phyloP scores from a whole-genome alignment of 768 basidiomycete species.

The Mycena floridula region DNA sequence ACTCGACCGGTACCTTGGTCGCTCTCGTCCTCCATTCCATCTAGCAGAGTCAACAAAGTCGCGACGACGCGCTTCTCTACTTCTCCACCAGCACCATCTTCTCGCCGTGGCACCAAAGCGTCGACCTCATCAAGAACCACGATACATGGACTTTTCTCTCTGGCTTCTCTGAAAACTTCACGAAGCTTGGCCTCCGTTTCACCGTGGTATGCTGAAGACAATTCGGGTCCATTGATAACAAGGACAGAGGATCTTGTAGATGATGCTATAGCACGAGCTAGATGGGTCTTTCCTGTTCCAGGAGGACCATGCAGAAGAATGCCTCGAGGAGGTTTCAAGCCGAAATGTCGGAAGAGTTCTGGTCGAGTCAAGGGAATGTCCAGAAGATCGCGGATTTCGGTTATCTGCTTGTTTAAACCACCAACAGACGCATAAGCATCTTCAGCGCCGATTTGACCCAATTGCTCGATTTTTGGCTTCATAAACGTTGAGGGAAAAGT shows the following conservation, averaged over 20 bases:
- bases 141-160: conserved; percentile 79
- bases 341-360: conserved; percentile 72
- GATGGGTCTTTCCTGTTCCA: conserved; percentile 96
- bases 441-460: conserved; percentile 33
- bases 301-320: conserved; percentile 94
- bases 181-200: conserved; percentile 92
- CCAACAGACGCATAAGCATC: conserved; percentile 82
- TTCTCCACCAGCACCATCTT: conserved; percentile 87
- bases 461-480: conserved; percentile 42
- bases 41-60: conserved; percentile 88
- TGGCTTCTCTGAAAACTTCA: conserved; percentile 84
- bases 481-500: conserved; percentile 7
- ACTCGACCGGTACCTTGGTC: conserved; percentile 51
- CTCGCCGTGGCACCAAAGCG: conserved; percentile 85
- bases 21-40: conserved; percentile 68
- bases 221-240: conserved; percentile 91
- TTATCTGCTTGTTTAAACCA: conserved; percentile 82
- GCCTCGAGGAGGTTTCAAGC: conserved; percentile 94
- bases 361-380: conserved; percentile 85
- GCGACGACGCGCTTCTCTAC: conserved; percentile 96
- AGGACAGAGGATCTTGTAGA: conserved; percentile 86
- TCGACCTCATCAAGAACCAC: conserved; percentile 96
- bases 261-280: conserved; percentile 89
- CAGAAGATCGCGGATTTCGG: conserved; percentile 77
- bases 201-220: conserved; percentile 93